Evolutionary conservation across 305 asterid species (phyloP), one percentile per base, ranked within the genome.

Genomic region (Fraxinus angustifolia): DNA sequence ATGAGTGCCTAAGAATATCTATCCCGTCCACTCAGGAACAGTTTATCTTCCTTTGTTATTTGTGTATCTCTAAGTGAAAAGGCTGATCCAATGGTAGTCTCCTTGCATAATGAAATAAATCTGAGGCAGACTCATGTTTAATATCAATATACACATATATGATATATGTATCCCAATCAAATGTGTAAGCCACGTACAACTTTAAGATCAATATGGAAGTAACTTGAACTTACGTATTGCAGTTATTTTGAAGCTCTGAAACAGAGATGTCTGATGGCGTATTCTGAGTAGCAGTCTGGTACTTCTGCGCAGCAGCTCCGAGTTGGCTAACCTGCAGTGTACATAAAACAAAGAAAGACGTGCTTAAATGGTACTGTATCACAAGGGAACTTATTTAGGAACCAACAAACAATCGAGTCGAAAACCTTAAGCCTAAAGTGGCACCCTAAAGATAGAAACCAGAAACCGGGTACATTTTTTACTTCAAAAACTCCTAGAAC

Each of bases 301-400:
- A 93, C 77, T 90, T 93, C 73, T 93, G 97, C 65, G 96, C 97
- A 73, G 93, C 95, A 80, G 88, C 87, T 0, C 96, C 95, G 56
- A 93, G 96, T 83, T 93, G 93, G 88, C 90, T 84, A 62, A 93
- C 95, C 97, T 85, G 73, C 83, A 75, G 42, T 17, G 36, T 16
- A 42, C 23, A 34, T 23, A 30, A 62, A 79, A 74, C 42, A 31
- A 70, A 14, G 21, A 12, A 6, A 31, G 42, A 31, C 7, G 5
- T 31, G 75, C 75, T 70, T 56, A 56, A 56, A 56, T 17, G 67
- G 28, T 56, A 56, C 28, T 56, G 28, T 56, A 19, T 21, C 67
- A 56, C 67, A 17, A 7, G 67, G 68, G 68, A 19, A 58, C 68
- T 58, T 58, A 58, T 19, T 19, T 58, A 58, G 68, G 19, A 58